A percentile compares a stretch with the other conserved stretches of the same genome.
phyloP scores from a whole-genome alignment of 441 rosid genomes.

The Gossypium schwendimanii region DNA sequence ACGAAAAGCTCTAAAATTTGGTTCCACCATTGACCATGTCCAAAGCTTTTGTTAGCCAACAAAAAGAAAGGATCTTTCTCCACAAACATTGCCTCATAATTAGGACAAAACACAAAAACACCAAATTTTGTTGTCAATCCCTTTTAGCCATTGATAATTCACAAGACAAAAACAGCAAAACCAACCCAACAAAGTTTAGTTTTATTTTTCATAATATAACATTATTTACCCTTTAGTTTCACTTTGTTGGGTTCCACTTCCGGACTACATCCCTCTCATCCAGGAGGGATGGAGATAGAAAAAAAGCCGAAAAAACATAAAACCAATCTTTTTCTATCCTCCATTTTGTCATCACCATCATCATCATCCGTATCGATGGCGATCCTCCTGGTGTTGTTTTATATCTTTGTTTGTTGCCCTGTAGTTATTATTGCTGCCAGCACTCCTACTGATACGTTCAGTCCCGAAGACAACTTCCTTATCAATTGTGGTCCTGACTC shows the following conservation, averaged over 20 bases:
- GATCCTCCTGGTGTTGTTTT: slow-evolving; percentile 33
- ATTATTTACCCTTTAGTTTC: not conserved
- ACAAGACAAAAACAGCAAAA: not conserved
- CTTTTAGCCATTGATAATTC: slow-evolving; percentile 17
- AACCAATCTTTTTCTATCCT: slow-evolving; percentile 27
- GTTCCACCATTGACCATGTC: slow-evolving; percentile 28
- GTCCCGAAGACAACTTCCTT: slow-evolving; percentile 52
- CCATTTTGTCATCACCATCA: slow-evolving; percentile 17
- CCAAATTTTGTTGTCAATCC: slow-evolving; percentile 22
- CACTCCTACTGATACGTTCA: slow-evolving; percentile 18
- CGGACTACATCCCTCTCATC: slow-evolving; percentile 28
- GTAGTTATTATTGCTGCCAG: not conserved
- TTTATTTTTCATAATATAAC: not conserved
- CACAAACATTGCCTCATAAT: slow-evolving; percentile 23
- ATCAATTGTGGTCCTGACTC: slow-evolving; percentile 59
- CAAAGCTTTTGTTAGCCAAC: slow-evolving; percentile 10
- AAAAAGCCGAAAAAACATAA: slow-evolving; percentile 22
- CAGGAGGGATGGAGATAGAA: slow-evolving; percentile 85
- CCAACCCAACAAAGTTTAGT: not conserved
- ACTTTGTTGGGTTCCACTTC: not conserved
- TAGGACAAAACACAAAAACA: slow-evolving; percentile 10
- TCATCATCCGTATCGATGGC: slow-evolving; percentile 28
- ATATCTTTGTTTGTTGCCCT: slow-evolving; percentile 16
- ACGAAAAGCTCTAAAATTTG: not conserved
- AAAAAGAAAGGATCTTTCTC: slow-evolving; percentile 12